Percentiles rank a stretch among this genome's conserved stretches.
These are phyloP conservation scores for Trichophyton simii DNA, from an alignment of 2,329 filamentous ascomycete genomes.

Conservation along the genomic window DNA sequence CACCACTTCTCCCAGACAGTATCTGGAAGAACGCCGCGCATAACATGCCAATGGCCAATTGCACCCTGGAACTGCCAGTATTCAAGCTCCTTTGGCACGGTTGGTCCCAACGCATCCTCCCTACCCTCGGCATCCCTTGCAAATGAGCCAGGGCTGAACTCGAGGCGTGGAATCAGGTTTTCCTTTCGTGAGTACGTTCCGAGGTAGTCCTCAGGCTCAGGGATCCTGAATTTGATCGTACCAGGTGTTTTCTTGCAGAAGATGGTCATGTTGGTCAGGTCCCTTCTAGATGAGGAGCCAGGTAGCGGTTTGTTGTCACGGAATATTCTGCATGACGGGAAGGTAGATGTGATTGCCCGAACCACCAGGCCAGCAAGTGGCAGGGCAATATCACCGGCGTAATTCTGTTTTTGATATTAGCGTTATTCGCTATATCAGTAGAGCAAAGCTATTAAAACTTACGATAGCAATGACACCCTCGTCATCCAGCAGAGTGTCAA, in stretches of 20 bases:
- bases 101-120: neutral
- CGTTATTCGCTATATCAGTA: neutral
- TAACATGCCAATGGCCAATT: constrained; percentile 77
- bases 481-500: constrained; percentile 58
- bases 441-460: constrained; percentile 27
- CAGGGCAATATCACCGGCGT: constrained; percentile 74
- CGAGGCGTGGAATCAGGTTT: constrained; percentile 68
- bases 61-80: constrained; percentile 65
- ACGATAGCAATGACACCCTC: constrained; percentile 81
- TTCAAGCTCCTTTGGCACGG: constrained; percentile 42
- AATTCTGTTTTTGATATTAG: constrained; percentile 51
- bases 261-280: constrained; percentile 93
- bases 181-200: constrained; percentile 56
- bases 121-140: constrained; percentile 11
- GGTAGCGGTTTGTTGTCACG: constrained; percentile 55
- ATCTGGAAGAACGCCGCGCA: constrained; percentile 69
- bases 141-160: constrained; percentile 43
- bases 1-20: constrained; percentile 82
- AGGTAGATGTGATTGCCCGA: constrained; percentile 68
- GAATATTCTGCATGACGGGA: constrained; percentile 84
- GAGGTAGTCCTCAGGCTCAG: constrained; percentile 54
- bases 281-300: constrained; percentile 37
- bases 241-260: constrained; percentile 63
- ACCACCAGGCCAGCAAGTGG: constrained; percentile 67
- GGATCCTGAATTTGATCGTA: constrained; percentile 53